phyloP scores from a whole-genome alignment of 306 rosid genomes.

The Castanopsis chinensis region DNA sequence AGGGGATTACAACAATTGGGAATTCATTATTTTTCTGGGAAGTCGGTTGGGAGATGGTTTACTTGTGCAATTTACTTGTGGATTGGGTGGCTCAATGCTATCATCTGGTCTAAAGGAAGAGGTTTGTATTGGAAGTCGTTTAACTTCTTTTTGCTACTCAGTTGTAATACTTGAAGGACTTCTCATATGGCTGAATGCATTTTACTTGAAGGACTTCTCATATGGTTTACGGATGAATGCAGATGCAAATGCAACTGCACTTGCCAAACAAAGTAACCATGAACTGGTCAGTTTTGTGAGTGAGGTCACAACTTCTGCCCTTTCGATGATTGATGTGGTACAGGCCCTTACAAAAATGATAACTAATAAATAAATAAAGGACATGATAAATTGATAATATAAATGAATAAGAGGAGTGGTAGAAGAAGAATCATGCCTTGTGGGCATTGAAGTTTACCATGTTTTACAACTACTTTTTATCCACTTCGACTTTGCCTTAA shows the following conservation, averaged over 20 bases:
- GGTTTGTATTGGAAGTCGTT: constrained; percentile 46
- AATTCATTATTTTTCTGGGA: constrained; percentile 77
- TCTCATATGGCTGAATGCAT: too few relatives aligned
- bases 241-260: constrained; percentile 90
- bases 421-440: background rate
- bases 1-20: constrained; percentile 86
- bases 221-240: constrained; percentile 90
- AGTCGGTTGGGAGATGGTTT: constrained; percentile 94
- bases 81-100: constrained; percentile 56
- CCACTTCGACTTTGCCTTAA: background rate
- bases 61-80: constrained; percentile 91
- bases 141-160: constrained; percentile 18
- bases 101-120: constrained; percentile 76
- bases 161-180: background rate
- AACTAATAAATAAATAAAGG: background rate
- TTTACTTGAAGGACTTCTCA: constrained; percentile 91
- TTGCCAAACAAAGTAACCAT: constrained; percentile 89
- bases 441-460: background rate
- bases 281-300: constrained; percentile 64
- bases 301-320: background rate
- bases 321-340: background rate
- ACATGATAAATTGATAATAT: background rate
- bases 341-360: background rate
- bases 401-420: background rate
- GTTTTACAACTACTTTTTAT: background rate